Evolutionary conservation across 768 basidiomycete species (phyloP).

Genomic region (Suillus lakei): DNA sequence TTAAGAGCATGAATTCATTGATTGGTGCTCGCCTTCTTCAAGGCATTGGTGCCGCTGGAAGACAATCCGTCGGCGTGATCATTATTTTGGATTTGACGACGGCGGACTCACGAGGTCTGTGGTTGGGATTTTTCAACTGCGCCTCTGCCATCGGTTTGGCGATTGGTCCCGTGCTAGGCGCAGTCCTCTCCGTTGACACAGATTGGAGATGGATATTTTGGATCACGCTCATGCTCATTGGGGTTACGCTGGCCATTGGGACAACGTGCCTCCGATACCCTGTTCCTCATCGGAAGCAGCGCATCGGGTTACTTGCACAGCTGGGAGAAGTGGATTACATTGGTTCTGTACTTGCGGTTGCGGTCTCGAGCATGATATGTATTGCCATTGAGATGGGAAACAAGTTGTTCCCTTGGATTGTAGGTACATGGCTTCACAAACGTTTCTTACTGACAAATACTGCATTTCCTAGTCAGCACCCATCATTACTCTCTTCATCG

Average conservation of each 20-base stretch:
- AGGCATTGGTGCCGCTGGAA: slow-evolving; percentile 42
- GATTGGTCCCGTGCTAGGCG: slow-evolving; percentile 52
- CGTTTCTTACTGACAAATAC: not conserved
- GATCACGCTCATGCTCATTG: slow-evolving; percentile 42
- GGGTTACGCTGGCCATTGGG: slow-evolving; percentile 31
- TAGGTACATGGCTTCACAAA: slow-evolving; percentile 18
- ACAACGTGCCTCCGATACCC: slow-evolving; percentile 34
- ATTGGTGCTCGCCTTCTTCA: slow-evolving; percentile 39
- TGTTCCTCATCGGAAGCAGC: slow-evolving; percentile 36
- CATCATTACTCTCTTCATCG: slow-evolving; percentile 33
- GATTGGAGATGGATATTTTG: slow-evolving; percentile 54
- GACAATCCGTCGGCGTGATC: slow-evolving; percentile 42
- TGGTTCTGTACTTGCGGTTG: slow-evolving; percentile 32
- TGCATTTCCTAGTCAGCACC: slow-evolving; percentile 28
- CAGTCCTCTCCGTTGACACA: slow-evolving; percentile 46
- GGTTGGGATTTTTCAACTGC: slow-evolving; percentile 41
- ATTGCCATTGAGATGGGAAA: slow-evolving; percentile 45
- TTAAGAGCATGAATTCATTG: slow-evolving; percentile 39
- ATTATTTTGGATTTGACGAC: slow-evolving; percentile 42
- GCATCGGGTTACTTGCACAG: slow-evolving; percentile 37
- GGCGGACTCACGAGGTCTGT: slow-evolving; percentile 37
- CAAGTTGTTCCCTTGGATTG: slow-evolving; percentile 40
- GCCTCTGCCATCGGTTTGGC: slow-evolving; percentile 48
- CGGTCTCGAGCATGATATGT: slow-evolving; percentile 41
- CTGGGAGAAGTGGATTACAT: slow-evolving; percentile 39